Base-by-base conservation (phyloP, 2,329 filamentous ascomycete genomes). In the Paraconiothyrium sp. region DNA sequence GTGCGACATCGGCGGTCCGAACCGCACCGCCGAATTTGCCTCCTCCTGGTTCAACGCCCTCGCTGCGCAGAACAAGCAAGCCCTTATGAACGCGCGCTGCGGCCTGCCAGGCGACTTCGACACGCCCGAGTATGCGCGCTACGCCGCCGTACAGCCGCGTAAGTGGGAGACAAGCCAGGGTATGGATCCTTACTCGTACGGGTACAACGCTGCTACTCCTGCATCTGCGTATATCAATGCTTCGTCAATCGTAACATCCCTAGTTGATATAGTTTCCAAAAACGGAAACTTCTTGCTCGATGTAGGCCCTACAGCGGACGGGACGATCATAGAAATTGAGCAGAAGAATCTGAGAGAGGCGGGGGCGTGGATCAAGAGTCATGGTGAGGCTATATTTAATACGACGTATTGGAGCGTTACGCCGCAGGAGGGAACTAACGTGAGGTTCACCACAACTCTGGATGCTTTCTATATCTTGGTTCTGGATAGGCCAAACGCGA, bases 161-260 rank as follows among this genome's bases (percentile, higher is more conserved):
- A 88, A 89, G 72, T 89, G 86, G 86, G 87, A 89, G 74, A 83
- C 77, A 44, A 89, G 84, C 72, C 80, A 81, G 13, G 86, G 86
- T 41, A 86, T 89, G 84, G 86, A 89, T 66, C 86, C 86, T 0
- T 88, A 81, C 67, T 82, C 79, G 63, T 89, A 88, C 66, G 86
- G 86, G 3, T 89, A 85, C 74, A 88, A 89, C 69, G 78, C 82
- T 7, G 85, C 85, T 1, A 89, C 86, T 0, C 78, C 82, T 0
- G 67, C 75, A 1, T 70, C 67, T 0, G 78, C 76, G 10, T 88
- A 88, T 70, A 84, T 88, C 81, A 86, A 83, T 46, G 83, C 85
- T 0, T 77, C 71, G 8, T 79, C 74, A 0, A 78, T 88, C 27
- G 77, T 88, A 0, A 74, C 76, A 14, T 79, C 76, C 4, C 79